Evolutionary conservation across 2,329 filamentous ascomycete species (phyloP).

Genomic region (Nemania bipapillata): DNA sequence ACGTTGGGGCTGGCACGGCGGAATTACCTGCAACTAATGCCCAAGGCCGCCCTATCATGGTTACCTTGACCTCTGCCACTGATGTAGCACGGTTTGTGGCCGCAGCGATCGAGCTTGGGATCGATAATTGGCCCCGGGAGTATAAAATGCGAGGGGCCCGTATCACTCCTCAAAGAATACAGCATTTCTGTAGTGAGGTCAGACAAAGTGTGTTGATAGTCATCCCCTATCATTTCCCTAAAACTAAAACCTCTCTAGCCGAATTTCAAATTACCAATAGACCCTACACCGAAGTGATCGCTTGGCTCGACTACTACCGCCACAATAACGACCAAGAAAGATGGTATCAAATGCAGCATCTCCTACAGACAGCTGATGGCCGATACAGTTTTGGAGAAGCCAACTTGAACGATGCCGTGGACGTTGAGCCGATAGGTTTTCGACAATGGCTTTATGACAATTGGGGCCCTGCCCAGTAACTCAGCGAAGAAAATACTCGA

Average conservation of each 20-base stretch:
- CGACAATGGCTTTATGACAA: slow-evolving; percentile 64
- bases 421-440: slow-evolving; percentile 63
- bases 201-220: slow-evolving; percentile 58
- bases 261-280: slow-evolving; percentile 51
- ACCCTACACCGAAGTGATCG: slow-evolving; percentile 56
- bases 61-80: slow-evolving; percentile 75
- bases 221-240: slow-evolving; percentile 19
- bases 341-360: slow-evolving; percentile 67
- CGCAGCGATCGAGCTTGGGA: slow-evolving; percentile 72
- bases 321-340: slow-evolving; percentile 61
- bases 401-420: slow-evolving; percentile 66
- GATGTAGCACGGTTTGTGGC: slow-evolving; percentile 78
- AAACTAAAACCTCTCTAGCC: slow-evolving; percentile 38
- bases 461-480: slow-evolving; percentile 54
- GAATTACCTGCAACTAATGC: slow-evolving; percentile 68
- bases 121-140: slow-evolving; percentile 72
- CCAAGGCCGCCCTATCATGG: slow-evolving; percentile 61
- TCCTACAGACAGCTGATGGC: slow-evolving; percentile 74
- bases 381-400: slow-evolving; percentile 71
- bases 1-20: slow-evolving; percentile 68
- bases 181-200: slow-evolving; percentile 61
- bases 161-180: slow-evolving; percentile 68
- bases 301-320: slow-evolving; percentile 56
- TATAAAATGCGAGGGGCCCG: slow-evolving; percentile 76
- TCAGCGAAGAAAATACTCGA: not conserved